Conservation (phyloP, 768 basidiomycete species). For the Galerina marginata region DNA sequence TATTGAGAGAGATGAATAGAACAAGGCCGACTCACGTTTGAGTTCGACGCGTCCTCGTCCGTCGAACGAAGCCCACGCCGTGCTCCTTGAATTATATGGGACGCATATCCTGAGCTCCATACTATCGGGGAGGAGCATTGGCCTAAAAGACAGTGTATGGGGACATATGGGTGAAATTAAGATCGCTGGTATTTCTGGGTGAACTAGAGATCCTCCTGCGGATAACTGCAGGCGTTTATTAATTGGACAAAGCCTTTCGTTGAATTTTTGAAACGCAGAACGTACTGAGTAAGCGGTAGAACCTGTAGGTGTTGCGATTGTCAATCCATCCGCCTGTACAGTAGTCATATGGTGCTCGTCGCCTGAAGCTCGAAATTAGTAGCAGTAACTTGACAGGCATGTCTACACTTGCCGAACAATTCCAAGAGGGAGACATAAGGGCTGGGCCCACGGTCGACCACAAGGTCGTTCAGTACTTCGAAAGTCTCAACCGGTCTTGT, state of each 20-base stretch:
- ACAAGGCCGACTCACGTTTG: conserved; percentile 66
- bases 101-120: conserved; percentile 99
- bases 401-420: conserved; percentile 81
- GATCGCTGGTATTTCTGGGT: conserved; percentile 96
- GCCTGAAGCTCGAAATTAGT: conserved; percentile 41
- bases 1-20: neutral
- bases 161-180: conserved; percentile 98
- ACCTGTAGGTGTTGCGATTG: conserved; percentile 95
- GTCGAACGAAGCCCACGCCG: conserved; percentile 99
- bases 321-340: conserved; percentile 96
- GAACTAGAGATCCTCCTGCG: conserved; percentile 96
- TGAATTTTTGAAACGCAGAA: conserved; percentile 9
- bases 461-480: conserved; percentile 95
- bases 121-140: conserved; percentile 97
- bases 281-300: conserved; percentile 97
- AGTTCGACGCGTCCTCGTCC: conserved; percentile 96
- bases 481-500: conserved; percentile 95
- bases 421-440: conserved; percentile 96
- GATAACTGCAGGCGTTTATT: conserved; percentile 61
- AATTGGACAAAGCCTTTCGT: neutral
- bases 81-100: conserved; percentile 98
- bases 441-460: conserved; percentile 97
- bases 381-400: neutral
- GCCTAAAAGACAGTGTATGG: conserved; percentile 97
- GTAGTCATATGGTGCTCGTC: conserved; percentile 99